phyloP scores from a whole-genome alignment of 257 asterid genomes.

The Apocynum venetum region DNA sequence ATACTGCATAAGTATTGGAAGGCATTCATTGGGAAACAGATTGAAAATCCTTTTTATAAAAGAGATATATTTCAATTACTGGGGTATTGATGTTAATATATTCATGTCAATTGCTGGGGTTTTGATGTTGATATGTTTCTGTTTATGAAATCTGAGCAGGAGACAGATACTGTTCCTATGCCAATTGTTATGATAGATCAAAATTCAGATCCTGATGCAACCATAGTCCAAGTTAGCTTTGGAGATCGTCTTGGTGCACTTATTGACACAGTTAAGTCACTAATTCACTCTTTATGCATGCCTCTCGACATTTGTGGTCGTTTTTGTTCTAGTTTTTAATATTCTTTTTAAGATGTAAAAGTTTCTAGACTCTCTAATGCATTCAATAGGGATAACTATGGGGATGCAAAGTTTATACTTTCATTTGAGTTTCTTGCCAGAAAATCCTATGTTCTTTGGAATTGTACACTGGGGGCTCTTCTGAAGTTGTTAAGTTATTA shows the following conservation, averaged over 20 bases:
- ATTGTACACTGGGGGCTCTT: neutral
- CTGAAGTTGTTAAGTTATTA: no score
- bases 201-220: conserved; percentile 78
- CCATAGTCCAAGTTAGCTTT: conserved; percentile 84
- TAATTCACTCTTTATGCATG: conserved; percentile 3
- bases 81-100: neutral
- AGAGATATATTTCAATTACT: neutral
- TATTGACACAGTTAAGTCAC: conserved; percentile 68
- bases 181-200: conserved; percentile 91
- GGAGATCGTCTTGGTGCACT: conserved; percentile 99
- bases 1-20: neutral
- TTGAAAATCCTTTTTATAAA: neutral
- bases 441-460: neutral
- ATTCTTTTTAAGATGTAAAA: neutral
- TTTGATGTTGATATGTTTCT: neutral
- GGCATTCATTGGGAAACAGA: neutral
- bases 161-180: conserved; percentile 58
- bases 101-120: neutral
- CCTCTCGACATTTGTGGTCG: neutral
- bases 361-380: neutral
- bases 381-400: neutral
- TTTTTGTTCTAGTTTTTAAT: neutral
- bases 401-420: neutral
- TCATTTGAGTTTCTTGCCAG: neutral
- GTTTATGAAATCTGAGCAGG: conserved; percentile 47